phyloP scores from a whole-genome alignment of 1,284 basidiomycete genomes.

The Amylostereum areolatum region DNA sequence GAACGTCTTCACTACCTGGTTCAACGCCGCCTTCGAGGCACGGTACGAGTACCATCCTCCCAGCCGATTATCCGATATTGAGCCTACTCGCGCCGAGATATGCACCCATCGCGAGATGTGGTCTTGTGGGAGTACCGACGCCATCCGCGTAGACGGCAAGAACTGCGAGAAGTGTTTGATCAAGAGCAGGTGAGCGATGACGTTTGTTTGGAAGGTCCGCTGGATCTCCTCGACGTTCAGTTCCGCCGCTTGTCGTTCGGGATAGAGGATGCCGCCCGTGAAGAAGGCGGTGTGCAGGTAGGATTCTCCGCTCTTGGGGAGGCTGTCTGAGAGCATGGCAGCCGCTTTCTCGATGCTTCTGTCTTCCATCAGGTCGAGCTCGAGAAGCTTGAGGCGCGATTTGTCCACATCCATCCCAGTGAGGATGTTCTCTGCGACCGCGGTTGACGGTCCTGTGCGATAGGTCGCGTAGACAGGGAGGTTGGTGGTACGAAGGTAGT shows the following conservation, averaged over 20 bases:
- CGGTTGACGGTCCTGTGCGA: slow-evolving; percentile 32
- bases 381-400: slow-evolving; percentile 39
- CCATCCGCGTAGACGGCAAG: slow-evolving; percentile 31
- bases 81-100: slow-evolving; percentile 57
- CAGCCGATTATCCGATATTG: slow-evolving; percentile 53
- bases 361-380: slow-evolving; percentile 46
- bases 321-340: slow-evolving; percentile 28
- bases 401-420: slow-evolving; percentile 37
- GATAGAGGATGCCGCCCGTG: slow-evolving; percentile 48
- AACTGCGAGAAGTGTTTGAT: slow-evolving; percentile 60
- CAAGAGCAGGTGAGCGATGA: slow-evolving; percentile 53
- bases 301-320: slow-evolving; percentile 26
- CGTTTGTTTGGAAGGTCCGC: slow-evolving; percentile 50
- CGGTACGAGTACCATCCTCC: slow-evolving; percentile 76
- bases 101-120: slow-evolving; percentile 52
- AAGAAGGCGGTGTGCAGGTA: slow-evolving; percentile 52
- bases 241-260: slow-evolving; percentile 52
- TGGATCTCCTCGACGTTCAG: slow-evolving; percentile 38
- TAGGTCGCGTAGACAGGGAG: slow-evolving; percentile 52
- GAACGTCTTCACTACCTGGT: slow-evolving; percentile 67
- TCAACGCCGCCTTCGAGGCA: slow-evolving; percentile 70
- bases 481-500: slow-evolving; percentile 42
- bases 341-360: slow-evolving; percentile 44
- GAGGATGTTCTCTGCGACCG: slow-evolving; percentile 37
- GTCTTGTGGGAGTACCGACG: slow-evolving; percentile 11